A percentile compares a stretch with the other conserved stretches of the same genome.
phyloP scores from a whole-genome alignment of 768 basidiomycete genomes.

The Leucocoprinus sp. region DNA sequence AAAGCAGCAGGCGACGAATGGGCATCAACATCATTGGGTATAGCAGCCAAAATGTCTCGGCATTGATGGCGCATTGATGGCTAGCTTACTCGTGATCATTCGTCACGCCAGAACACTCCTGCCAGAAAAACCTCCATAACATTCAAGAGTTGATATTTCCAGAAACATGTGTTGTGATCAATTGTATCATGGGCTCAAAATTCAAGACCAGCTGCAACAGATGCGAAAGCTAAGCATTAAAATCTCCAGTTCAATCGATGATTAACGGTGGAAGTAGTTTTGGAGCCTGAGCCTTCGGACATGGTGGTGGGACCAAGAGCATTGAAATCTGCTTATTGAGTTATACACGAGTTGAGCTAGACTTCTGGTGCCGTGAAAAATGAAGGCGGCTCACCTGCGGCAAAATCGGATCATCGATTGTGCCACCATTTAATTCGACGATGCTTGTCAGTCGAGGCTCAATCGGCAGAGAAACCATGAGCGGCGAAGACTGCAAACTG shows the following conservation, averaged over 20 bases:
- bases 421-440: neutral
- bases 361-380: neutral
- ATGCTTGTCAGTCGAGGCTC: slow-evolving; percentile 11
- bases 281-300: slow-evolving; percentile 17
- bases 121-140: too few relatives aligned
- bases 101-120: too few relatives aligned
- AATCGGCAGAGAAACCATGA: slow-evolving; percentile 7
- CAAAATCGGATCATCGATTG: slow-evolving; percentile 15
- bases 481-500: slow-evolving; percentile 4
- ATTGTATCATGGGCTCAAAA: neutral
- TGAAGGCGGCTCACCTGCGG: slow-evolving; percentile 30
- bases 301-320: slow-evolving; percentile 33
- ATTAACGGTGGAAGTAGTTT: slow-evolving; percentile 25
- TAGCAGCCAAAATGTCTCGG: neutral
- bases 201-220: slow-evolving; percentile 4
- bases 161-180: too few relatives aligned
- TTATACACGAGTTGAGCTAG: neutral
- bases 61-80: too few relatives aligned
- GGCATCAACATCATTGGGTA: slow-evolving; percentile 14
- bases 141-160: too few relatives aligned
- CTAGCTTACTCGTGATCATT: too few relatives aligned
- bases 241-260: slow-evolving; percentile 16
- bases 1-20: slow-evolving; percentile 21
- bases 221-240: neutral
- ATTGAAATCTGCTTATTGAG: slow-evolving; percentile 26